Percentiles rank a stretch among this genome's conserved stretches.
phyloP scores from a whole-genome alignment of 23 red algal species.

The Agarophyton chilense region DNA sequence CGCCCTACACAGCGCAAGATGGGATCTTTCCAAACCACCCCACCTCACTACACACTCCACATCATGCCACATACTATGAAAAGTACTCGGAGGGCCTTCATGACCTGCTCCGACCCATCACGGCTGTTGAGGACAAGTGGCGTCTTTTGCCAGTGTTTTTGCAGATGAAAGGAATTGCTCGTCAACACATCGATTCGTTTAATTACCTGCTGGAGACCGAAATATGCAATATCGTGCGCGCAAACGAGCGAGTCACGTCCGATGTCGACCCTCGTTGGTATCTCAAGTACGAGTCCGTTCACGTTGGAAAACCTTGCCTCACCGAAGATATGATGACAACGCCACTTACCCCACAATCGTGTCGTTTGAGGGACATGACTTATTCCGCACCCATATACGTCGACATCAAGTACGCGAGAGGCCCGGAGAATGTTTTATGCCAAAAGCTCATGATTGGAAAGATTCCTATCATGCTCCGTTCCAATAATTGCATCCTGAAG shows the following conservation, averaged over 20 bases:
- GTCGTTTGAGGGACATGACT: conserved; percentile 89
- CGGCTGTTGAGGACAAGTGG: conserved; percentile 66
- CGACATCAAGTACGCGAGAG: conserved; percentile 81
- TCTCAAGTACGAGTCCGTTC: conserved; percentile 78
- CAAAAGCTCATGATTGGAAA: conserved; percentile 77
- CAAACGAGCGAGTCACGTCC: conserved; percentile 80
- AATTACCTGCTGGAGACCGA: conserved; percentile 91
- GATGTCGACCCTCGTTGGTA: conserved; percentile 84
- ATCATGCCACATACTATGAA: not conserved
- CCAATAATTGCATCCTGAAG: conserved; percentile 70
- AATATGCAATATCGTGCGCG: conserved; percentile 80
- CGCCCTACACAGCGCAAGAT: not conserved
- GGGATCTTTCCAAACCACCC: not conserved
- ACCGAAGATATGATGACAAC: conserved; percentile 81
- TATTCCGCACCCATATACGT: conserved; percentile 94
- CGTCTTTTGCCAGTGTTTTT: conserved; percentile 68
- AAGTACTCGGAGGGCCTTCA: not conserved
- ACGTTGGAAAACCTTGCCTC: conserved; percentile 73
- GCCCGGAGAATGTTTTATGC: conserved; percentile 60
- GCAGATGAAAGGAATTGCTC: conserved; percentile 73
- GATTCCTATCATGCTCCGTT: conserved; percentile 97
- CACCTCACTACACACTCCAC: not conserved
- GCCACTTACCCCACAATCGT: conserved; percentile 88
- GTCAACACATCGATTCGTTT: conserved; percentile 95
- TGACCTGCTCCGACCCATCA: conserved; percentile 52